phyloP scores from a whole-genome alignment of 768 basidiomycete species.

The Podaxis sp. region DNA sequence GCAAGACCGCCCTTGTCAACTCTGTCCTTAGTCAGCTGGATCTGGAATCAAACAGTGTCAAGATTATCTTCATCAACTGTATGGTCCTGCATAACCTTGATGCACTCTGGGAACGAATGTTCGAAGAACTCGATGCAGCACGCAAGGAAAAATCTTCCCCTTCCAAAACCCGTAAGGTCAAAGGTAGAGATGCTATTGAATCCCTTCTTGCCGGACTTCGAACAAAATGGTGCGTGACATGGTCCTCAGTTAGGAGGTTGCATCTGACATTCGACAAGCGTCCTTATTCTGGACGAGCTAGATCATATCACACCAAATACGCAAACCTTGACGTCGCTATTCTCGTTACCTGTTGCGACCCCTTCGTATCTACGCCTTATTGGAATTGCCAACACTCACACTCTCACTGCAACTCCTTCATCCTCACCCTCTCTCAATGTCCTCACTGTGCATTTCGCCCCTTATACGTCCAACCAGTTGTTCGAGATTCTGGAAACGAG shows the following conservation, averaged over 20 bases:
- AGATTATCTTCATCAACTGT: slow-evolving; percentile 67
- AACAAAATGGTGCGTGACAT: slow-evolving; percentile 47
- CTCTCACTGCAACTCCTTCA: slow-evolving; percentile 56
- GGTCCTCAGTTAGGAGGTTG: not conserved
- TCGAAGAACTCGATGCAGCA: slow-evolving; percentile 45
- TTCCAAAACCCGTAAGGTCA: slow-evolving; percentile 31
- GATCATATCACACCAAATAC: slow-evolving; percentile 71
- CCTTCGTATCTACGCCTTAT: slow-evolving; percentile 59
- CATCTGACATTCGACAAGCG: slow-evolving; percentile 33
- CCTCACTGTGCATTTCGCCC: slow-evolving; percentile 72
- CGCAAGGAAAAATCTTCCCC: slow-evolving; percentile 30
- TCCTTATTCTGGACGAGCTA: slow-evolving; percentile 82
- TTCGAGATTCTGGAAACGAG: slow-evolving; percentile 64
- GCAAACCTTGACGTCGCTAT: slow-evolving; percentile 57
- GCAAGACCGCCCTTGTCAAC: slow-evolving; percentile 84
- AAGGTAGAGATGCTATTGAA: slow-evolving; percentile 46
- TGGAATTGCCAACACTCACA: slow-evolving; percentile 88
- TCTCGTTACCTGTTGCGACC: slow-evolving; percentile 58
- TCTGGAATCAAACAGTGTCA: slow-evolving; percentile 32
- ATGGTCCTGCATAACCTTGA: slow-evolving; percentile 71
- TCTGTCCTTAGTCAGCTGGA: slow-evolving; percentile 46
- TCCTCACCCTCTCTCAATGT: slow-evolving; percentile 37
- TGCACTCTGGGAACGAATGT: slow-evolving; percentile 64
- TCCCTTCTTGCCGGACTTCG: slow-evolving; percentile 35
- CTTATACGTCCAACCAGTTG: slow-evolving; percentile 72